Evolutionary conservation across 768 basidiomycete species (phyloP).

Genomic region (Suillus hirtellus): DNA sequence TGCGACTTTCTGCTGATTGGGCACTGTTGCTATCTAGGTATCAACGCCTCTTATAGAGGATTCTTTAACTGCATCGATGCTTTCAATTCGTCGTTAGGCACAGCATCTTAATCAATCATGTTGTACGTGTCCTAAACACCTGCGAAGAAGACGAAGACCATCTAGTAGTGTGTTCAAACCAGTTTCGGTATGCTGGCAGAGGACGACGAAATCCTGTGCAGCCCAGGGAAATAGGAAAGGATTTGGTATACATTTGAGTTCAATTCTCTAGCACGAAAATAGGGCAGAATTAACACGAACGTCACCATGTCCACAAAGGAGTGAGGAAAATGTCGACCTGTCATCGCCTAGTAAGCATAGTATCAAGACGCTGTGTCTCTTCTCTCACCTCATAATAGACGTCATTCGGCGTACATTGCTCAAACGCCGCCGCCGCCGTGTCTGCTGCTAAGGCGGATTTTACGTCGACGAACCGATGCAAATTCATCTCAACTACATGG

Average conservation of each 20-base stretch:
- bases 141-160: slow-evolving; percentile 62
- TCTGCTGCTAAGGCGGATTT: slow-evolving; percentile 73
- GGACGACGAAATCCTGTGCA: slow-evolving; percentile 42
- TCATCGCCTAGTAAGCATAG: slow-evolving; percentile 50
- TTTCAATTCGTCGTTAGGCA: slow-evolving; percentile 46
- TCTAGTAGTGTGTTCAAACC: slow-evolving; percentile 58
- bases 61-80: slow-evolving; percentile 1
- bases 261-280: slow-evolving; percentile 27
- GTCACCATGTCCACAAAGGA: slow-evolving; percentile 21
- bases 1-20: slow-evolving; percentile 1
- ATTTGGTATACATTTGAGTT: slow-evolving; percentile 61
- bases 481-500: slow-evolving; percentile 86
- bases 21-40: slow-evolving; percentile 48
- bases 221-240: slow-evolving; percentile 48
- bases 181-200: slow-evolving; percentile 61
- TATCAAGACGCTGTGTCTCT: neutral
- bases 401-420: slow-evolving; percentile 65
- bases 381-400: slow-evolving; percentile 41
- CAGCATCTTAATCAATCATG: slow-evolving; percentile 74
- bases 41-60: slow-evolving; percentile 59
- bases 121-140: slow-evolving; percentile 76
- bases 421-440: slow-evolving; percentile 56
- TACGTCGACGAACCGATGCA: slow-evolving; percentile 72
- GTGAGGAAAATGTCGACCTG: slow-evolving; percentile 49
- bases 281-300: slow-evolving; percentile 13